Evolutionary conservation across 2,329 filamentous ascomycete species (phyloP).

Genomic region (Hawksworthiomyces lignivorus): DNA sequence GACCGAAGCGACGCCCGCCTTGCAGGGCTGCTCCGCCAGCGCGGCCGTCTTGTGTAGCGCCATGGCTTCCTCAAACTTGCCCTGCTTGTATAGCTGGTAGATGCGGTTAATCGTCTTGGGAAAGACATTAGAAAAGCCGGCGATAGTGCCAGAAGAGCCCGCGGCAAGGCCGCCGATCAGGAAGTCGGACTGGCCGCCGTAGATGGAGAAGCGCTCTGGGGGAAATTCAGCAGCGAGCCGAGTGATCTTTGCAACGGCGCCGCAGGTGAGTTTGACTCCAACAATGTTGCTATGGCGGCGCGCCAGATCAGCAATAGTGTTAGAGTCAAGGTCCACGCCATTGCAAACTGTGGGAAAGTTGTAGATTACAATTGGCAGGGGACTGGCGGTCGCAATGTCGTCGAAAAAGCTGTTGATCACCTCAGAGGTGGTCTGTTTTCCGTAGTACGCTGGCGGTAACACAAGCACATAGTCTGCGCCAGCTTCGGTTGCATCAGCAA

Average conservation of each 20-base stretch:
- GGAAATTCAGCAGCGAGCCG: slow-evolving; percentile 46
- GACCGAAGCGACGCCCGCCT: too few species aligned
- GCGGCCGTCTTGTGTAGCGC: too few species aligned
- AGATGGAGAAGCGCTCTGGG: slow-evolving; percentile 54
- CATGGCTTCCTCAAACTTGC: background rate
- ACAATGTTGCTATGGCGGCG: background rate
- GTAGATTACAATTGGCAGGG: slow-evolving; percentile 54
- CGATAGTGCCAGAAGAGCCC: background rate
- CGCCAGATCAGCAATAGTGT: slow-evolving; percentile 48
- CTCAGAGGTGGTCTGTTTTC: slow-evolving; percentile 47
- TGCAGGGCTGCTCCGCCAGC: too few species aligned
- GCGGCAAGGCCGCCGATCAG: slow-evolving; percentile 37
- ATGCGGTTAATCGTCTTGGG: background rate
- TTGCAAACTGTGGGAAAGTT: slow-evolving; percentile 63
- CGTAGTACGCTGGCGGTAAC: slow-evolving; percentile 57
- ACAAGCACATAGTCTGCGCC: slow-evolving; percentile 56
- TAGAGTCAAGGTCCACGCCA: slow-evolving; percentile 59
- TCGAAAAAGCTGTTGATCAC: slow-evolving; percentile 53
- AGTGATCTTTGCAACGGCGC: slow-evolving; percentile 65
- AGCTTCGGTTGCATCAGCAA: slow-evolving; percentile 48
- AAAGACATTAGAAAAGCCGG: too few species aligned
- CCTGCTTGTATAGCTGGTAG: background rate
- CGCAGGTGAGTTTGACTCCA: slow-evolving; percentile 45
- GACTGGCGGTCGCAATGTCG: slow-evolving; percentile 42
- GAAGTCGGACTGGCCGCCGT: slow-evolving; percentile 68